Percentiles rank a stretch among this genome's conserved stretches.
Conservation (phyloP, 768 basidiomycete genomes). For the Termitomyces sp. region DNA sequence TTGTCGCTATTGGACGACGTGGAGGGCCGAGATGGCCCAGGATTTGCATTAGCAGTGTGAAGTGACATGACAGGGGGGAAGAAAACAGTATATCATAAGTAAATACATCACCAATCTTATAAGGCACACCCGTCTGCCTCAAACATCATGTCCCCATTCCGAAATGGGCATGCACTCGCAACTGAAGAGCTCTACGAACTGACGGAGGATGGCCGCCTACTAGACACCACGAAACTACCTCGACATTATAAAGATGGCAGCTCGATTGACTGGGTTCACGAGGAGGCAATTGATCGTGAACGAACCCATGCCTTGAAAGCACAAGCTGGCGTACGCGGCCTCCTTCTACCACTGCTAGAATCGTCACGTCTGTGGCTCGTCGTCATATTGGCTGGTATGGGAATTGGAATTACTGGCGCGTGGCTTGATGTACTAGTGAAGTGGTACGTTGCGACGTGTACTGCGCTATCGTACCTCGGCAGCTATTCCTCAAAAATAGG, state of each 20-base stretch:
- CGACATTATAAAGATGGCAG: conserved; percentile 52
- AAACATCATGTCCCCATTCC: conserved; percentile 8
- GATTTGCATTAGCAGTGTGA: conserved; percentile 2
- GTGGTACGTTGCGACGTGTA: conserved; percentile 41
- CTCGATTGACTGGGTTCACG: conserved; percentile 67
- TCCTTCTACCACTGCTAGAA: conserved; percentile 50
- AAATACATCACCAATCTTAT: too few species aligned
- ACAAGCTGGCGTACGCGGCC: conserved; percentile 51
- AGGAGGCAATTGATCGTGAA: conserved; percentile 59
- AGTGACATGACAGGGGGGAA: conserved; percentile 10
- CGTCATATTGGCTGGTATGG: conserved; percentile 60
- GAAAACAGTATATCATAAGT: conserved; percentile 6
- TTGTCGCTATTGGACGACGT: conserved; percentile 2
- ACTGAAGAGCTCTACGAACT: conserved; percentile 42
- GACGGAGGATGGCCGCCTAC: conserved; percentile 37
- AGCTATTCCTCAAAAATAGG: conserved; percentile 30
- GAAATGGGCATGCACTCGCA: conserved; percentile 20
- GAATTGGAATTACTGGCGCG: conserved; percentile 63
- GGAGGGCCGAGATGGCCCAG: conserved; percentile 10
- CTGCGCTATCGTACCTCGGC: neutral
- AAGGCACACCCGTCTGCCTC: neutral
- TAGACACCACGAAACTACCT: conserved; percentile 21
- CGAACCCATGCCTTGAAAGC: conserved; percentile 43
- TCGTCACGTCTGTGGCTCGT: conserved; percentile 62
- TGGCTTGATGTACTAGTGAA: conserved; percentile 72